phyloP scores from a whole-genome alignment of 306 rosid genomes.

The Spatholobus suberectus region DNA sequence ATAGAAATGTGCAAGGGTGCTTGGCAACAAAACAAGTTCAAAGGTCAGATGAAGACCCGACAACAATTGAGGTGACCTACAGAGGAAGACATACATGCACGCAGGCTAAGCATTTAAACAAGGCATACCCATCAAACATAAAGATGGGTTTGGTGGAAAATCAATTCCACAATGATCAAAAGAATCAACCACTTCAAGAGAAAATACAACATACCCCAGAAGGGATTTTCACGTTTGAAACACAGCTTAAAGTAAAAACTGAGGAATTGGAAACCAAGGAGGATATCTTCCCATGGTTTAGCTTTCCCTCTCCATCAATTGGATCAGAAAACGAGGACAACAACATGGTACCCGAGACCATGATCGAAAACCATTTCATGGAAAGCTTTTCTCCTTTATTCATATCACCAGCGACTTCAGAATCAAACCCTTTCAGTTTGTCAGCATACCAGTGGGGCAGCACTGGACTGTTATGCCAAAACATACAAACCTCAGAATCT shows the following conservation, averaged over 20 bases:
- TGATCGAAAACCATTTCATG: constrained; percentile 44
- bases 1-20: constrained; percentile 63
- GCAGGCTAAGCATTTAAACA: constrained; percentile 41
- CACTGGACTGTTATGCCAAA: constrained; percentile 43
- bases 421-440: constrained; percentile 47
- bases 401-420: constrained; percentile 59
- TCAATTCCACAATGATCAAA: constrained; percentile 16
- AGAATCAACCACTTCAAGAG: constrained; percentile 22
- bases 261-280: constrained; percentile 43
- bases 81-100: constrained; percentile 69
- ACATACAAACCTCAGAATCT: constrained; percentile 61
- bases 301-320: constrained; percentile 45
- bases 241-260: constrained; percentile 49
- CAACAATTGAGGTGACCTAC: constrained; percentile 54
- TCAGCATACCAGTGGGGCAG: constrained; percentile 40
- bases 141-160: constrained; percentile 39
- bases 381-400: constrained; percentile 39
- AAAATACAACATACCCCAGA: constrained; percentile 26
- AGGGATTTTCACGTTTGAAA: constrained; percentile 38
- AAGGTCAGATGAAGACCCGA: constrained; percentile 62
- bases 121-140: constrained; percentile 25
- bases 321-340: constrained; percentile 46
- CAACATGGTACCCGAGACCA: constrained; percentile 40
- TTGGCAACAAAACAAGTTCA: constrained; percentile 84
- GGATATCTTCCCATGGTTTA: constrained; percentile 51